Evolutionary conservation across 2,329 filamentous ascomycete genomes (phyloP), one percentile per base, ranked within the genome.

Genomic region (Pseudogymnoascus sp.): DNA sequence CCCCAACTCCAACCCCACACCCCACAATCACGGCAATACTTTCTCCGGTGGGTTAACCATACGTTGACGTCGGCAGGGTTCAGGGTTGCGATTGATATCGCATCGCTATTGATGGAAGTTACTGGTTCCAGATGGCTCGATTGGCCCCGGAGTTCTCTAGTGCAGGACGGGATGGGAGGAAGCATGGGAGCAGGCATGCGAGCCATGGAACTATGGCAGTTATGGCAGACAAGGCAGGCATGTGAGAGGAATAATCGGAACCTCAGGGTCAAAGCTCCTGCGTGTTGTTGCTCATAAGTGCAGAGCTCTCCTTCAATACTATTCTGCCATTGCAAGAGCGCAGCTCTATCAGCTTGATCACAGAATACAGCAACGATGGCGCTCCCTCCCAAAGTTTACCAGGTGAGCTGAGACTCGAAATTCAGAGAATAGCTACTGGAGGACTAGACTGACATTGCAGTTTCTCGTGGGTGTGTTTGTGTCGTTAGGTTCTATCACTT

Each of bases 381-480:
- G 67, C 74, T 79, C 66, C 75, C 77, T 59, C 77, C 77, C 49
- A 78, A 78, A 67, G 76, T 72, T 72, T 79, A 79, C 63, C 72
- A 62, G 60, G 60, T 62, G 21, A 60, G 58, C n/a, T 9, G 14
- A 60, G 38, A 25, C 16, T 25, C 21, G 8, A 23, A 23, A 7
- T 21, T 5, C 23, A 21, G n/a, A 12, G 41, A 37, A 12, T 5
- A 8, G 28, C 25, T 16, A 55, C n/a, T 14, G 28, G 14, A 28
- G 59, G 63, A 38, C 58, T 63, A 35, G 11, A 61, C 55, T 28
- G 12, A 18, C 58, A n/a, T 63, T 31, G 14, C 69, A 83, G 74
- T 82, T 81, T 68, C 77, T 83, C 60, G 78, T 82, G 37, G 77
- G 78, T 69, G 75, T 81, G 31, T 84, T 84, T 69, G 82, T 81